Evolutionary conservation across 129 eudicot species (phyloP).

Genomic region (Lactuca sativa): DNA sequence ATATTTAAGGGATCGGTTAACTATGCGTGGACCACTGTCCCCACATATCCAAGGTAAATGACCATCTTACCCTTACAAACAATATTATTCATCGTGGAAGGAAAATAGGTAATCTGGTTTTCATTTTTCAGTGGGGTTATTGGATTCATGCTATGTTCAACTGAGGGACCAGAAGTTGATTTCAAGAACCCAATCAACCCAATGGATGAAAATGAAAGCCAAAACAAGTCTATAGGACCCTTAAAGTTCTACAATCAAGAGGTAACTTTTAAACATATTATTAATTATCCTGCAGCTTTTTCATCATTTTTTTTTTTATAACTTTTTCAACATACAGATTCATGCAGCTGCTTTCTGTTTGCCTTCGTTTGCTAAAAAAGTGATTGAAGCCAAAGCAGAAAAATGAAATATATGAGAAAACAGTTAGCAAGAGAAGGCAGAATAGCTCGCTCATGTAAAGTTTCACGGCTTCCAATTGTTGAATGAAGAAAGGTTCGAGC

Average conservation of each 20-base stretch:
- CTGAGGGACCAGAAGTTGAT: conserved; percentile 92
- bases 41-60: conserved; percentile 82
- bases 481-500: conserved; percentile 29
- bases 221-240: conserved; percentile 51
- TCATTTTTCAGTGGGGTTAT: conserved; percentile 79
- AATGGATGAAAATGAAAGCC: conserved; percentile 59
- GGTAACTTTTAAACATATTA: conserved; percentile 36
- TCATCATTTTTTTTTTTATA: neutral
- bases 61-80: neutral
- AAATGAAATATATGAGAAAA: conserved; percentile 11
- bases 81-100: too few species aligned
- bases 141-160: conserved; percentile 95
- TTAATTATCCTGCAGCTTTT: neutral
- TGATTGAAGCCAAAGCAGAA: conserved; percentile 64
- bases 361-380: conserved; percentile 91
- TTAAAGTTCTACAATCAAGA: conserved; percentile 89
- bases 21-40: conserved; percentile 96
- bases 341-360: conserved; percentile 95
- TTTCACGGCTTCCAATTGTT: conserved; percentile 22
- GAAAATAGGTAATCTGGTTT: neutral
- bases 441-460: conserved; percentile 32
- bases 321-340: conserved; percentile 43
- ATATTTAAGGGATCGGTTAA: conserved; percentile 92
- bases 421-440: conserved; percentile 23
- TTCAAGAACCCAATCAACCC: conserved; percentile 87